Evolutionary conservation across 2,329 filamentous ascomycete species (phyloP).

Genomic region (Colletotrichum chrysophilum): DNA sequence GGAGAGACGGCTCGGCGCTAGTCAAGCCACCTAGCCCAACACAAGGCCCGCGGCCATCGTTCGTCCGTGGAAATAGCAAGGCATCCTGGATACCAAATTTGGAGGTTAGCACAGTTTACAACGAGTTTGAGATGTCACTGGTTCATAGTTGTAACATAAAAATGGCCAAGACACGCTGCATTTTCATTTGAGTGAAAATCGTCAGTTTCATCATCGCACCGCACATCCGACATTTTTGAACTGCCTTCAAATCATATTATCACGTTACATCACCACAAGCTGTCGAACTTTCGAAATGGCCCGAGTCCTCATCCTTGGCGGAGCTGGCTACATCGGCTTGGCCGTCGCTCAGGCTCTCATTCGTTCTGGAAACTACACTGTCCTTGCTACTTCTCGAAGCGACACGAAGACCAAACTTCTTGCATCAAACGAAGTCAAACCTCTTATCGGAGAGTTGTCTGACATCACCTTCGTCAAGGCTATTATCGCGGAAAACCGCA

Average conservation of each 20-base stretch:
- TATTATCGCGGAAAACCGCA: not conserved
- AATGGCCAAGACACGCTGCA: not conserved
- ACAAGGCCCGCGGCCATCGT: not conserved
- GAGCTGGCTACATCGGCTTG: not conserved
- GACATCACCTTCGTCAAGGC: not conserved
- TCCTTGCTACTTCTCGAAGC: not conserved
- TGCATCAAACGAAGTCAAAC: not conserved
- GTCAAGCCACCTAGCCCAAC: not conserved
- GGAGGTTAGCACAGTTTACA: rapidly evolving
- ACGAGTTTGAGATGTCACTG: not conserved
- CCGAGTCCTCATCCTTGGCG: not conserved
- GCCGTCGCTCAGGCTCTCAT: not conserved
- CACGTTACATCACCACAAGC: not conserved
- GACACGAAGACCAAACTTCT: not conserved
- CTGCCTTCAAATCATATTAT: not conserved
- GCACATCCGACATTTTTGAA: not conserved
- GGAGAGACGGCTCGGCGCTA: not conserved
- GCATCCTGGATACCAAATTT: not conserved
- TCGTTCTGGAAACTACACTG: not conserved
- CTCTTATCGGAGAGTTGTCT: not conserved
- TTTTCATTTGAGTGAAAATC: not conserved
- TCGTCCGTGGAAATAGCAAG: not conserved
- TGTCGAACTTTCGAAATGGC: not conserved
- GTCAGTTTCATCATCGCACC: not conserved
- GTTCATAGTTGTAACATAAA: not conserved